phyloP scores from a whole-genome alignment of 1,284 basidiomycete genomes.

The Sporisorium scitamineum region DNA sequence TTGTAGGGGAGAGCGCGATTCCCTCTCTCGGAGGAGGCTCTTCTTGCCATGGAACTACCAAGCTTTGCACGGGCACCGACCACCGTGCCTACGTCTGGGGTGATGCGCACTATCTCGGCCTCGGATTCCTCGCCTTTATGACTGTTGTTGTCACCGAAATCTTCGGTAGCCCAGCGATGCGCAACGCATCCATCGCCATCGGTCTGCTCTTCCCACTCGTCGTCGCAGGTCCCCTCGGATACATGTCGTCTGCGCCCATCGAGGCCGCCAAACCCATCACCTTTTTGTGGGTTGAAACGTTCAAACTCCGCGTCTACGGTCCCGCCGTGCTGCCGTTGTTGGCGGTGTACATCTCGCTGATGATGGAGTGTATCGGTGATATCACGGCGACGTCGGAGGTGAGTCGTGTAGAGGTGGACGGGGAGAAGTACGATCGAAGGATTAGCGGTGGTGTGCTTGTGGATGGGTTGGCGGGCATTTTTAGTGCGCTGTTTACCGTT shows the following conservation, averaged over 20 bases:
- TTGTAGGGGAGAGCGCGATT: constrained; percentile 80
- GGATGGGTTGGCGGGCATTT: constrained; percentile 75
- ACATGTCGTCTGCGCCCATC: constrained; percentile 50
- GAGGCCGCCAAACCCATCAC: constrained; percentile 51
- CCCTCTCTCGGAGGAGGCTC: constrained; percentile 83
- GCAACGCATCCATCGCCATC: constrained; percentile 73
- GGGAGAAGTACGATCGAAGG: constrained; percentile 76
- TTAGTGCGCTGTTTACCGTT: constrained; percentile 83
- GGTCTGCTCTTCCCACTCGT: constrained; percentile 62
- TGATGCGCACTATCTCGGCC: constrained; percentile 82
- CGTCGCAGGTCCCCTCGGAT: constrained; percentile 57
- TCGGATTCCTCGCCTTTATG: constrained; percentile 85
- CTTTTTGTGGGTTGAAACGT: constrained; percentile 77
- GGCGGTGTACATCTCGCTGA: constrained; percentile 76
- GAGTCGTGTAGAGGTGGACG: constrained; percentile 73
- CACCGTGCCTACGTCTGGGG: constrained; percentile 76
- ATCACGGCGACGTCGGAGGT: constrained; percentile 87
- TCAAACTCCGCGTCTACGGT: constrained; percentile 82
- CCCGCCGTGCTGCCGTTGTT: constrained; percentile 86
- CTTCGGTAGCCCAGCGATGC: constrained; percentile 82
- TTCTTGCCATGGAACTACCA: constrained; percentile 72
- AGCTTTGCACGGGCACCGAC: constrained; percentile 74
- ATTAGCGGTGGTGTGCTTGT: constrained; percentile 87
- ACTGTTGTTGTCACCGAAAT: constrained; percentile 80
- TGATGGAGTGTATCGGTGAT: constrained; percentile 88